A percentile compares a stretch with the other conserved stretches of the same genome.
These are phyloP conservation scores for Paraphoma chrysanthemicola DNA, from an alignment of 2,329 filamentous ascomycete species.

Conservation along the genomic window DNA sequence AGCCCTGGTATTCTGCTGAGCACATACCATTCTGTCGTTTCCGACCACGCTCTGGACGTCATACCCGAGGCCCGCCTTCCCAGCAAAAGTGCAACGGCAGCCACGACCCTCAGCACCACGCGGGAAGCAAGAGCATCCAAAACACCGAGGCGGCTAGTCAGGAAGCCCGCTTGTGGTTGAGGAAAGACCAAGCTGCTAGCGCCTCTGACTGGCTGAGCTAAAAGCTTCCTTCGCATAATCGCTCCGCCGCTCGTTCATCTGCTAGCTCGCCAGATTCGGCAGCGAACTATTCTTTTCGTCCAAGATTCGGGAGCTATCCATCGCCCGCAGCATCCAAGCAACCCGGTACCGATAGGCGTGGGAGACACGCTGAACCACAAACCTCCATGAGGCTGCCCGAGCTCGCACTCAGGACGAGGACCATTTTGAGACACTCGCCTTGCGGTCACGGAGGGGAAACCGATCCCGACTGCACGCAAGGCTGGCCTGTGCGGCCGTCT, in stretches of 20 bases:
- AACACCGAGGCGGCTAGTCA: neutral
- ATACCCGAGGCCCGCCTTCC: slow-evolving; percentile 6
- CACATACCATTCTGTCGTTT: slow-evolving; percentile 35
- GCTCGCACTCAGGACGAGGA: too few relatives aligned
- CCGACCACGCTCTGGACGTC: slow-evolving; percentile 23
- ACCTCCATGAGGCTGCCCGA: neutral
- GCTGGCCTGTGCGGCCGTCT: too few relatives aligned
- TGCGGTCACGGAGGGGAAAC: too few relatives aligned
- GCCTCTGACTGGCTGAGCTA: slow-evolving; percentile 27
- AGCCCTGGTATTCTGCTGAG: slow-evolving; percentile 27
- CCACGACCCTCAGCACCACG: neutral
- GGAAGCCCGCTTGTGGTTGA: neutral
- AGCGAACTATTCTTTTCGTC: slow-evolving; percentile 31
- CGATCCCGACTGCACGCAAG: too few relatives aligned
- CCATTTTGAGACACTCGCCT: too few relatives aligned
- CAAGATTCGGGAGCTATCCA: slow-evolving; percentile 31
- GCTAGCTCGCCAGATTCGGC: slow-evolving; percentile 33
- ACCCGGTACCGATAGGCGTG: neutral
- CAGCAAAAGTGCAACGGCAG: neutral
- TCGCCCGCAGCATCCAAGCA: slow-evolving; percentile 32
- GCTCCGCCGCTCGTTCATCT: slow-evolving; percentile 31
- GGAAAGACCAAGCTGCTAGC: slow-evolving; percentile 10
- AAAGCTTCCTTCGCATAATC: slow-evolving; percentile 21
- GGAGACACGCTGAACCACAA: neutral
- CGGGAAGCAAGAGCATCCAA: neutral